These are phyloP conservation scores for Mucor mucedo DNA, from an alignment of 371 early-diverging fungal species.

Conservation along the genomic window DNA sequence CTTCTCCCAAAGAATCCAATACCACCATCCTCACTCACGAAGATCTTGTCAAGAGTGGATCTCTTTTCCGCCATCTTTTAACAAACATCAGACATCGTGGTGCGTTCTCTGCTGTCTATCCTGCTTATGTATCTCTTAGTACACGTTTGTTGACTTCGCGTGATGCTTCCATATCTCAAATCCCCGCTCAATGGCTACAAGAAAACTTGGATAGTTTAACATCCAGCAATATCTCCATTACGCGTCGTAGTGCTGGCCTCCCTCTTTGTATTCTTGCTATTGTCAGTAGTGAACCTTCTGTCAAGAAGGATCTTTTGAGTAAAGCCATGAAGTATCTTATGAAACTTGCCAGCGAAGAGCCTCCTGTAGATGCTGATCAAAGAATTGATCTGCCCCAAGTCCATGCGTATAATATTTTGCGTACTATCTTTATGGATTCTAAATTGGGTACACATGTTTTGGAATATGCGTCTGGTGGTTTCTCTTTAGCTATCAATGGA, in stretches of 20 bases:
- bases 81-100: conserved; percentile 90
- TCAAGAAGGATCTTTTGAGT: conserved; percentile 65
- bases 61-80: conserved; percentile 62
- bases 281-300: conserved; percentile 73
- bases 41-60: conserved; percentile 60
- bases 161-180: conserved; percentile 44
- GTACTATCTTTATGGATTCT: conserved; percentile 83
- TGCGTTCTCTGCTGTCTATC: conserved; percentile 89
- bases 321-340: conserved; percentile 73
- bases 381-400: conserved; percentile 80
- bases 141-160: conserved; percentile 64
- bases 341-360: conserved; percentile 57
- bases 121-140: conserved; percentile 77
- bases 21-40: conserved; percentile 29
- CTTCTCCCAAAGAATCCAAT: conserved; percentile 9
- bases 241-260: conserved; percentile 92
- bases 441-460: conserved; percentile 74
- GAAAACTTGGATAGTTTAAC: conserved; percentile 55
- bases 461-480: conserved; percentile 76
- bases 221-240: conserved; percentile 80
- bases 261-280: conserved; percentile 90
- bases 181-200: conserved; percentile 72
- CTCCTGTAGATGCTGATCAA: conserved; percentile 60
- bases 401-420: conserved; percentile 89
- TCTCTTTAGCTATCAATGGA: conserved; percentile 77